Evolutionary conservation across 495 filamentous ascomycete genomes (phyloP).

Genomic region (Penicillium coffeae): DNA sequence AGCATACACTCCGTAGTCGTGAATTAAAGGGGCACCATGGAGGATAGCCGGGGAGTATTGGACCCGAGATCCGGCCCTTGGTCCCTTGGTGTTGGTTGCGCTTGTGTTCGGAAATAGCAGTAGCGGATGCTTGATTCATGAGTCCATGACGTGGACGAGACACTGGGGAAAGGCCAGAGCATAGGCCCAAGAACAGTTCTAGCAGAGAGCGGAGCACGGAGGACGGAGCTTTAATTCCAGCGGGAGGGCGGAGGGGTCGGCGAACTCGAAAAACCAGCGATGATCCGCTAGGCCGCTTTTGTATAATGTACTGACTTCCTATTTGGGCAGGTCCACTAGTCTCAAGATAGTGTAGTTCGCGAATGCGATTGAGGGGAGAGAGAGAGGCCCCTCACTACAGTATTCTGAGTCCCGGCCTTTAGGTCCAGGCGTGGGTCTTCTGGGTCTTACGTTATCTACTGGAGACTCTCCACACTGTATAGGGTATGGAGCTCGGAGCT

Average conservation of each 20-base stretch:
- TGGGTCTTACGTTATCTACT: background rate
- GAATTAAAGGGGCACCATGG: too few relatives aligned
- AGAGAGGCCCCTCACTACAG: too few relatives aligned
- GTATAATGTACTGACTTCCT: background rate
- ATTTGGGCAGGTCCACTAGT: background rate
- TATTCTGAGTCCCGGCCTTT: background rate
- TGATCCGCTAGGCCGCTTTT: background rate
- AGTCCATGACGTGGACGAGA: too few relatives aligned
- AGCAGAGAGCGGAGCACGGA: background rate
- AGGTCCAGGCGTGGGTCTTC: background rate
- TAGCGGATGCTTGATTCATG: too few relatives aligned
- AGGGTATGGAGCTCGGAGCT: too few relatives aligned
- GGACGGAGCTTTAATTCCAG: background rate
- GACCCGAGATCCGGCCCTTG: too few relatives aligned
- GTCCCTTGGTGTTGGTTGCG: too few relatives aligned
- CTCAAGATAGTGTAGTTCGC: background rate
- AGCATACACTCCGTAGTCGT: too few relatives aligned
- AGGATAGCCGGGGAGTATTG: too few relatives aligned
- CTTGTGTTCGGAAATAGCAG: too few relatives aligned
- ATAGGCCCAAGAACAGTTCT: background rate
- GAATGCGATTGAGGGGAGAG: background rate
- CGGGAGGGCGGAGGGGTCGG: background rate
- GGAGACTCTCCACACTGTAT: background rate
- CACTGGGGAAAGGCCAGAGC: too few relatives aligned
- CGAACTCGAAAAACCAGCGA: background rate